A percentile compares a stretch with the other conserved stretches of the same genome.
Evolutionary conservation across 2,329 filamentous ascomycete genomes (phyloP).

Genomic region (Alternaria ventricosa): DNA sequence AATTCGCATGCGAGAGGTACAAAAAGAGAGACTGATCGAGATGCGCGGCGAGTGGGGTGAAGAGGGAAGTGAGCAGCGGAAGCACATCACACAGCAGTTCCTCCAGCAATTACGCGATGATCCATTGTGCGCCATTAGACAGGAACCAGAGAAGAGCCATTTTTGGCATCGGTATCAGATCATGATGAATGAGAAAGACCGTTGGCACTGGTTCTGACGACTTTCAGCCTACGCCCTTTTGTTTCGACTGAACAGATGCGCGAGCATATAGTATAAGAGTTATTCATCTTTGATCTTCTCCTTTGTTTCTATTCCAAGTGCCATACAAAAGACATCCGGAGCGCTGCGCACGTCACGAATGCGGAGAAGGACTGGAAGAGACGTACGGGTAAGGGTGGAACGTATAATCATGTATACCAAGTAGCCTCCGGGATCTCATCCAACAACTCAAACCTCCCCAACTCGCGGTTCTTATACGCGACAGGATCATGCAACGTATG

Average conservation of each 20-base stretch:
- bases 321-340: too few species aligned
- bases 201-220: too few species aligned
- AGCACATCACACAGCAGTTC: background rate
- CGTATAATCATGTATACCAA: conserved; percentile 58
- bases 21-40: background rate
- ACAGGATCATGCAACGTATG: conserved; percentile 72
- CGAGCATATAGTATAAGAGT: too few species aligned
- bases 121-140: background rate
- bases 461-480: conserved; percentile 69
- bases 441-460: conserved; percentile 64
- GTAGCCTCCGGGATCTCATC: conserved; percentile 64
- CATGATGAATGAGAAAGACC: background rate
- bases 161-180: background rate
- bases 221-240: too few species aligned
- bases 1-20: background rate
- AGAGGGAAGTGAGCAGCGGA: background rate
- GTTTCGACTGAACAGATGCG: too few species aligned
- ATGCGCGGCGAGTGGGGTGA: background rate
- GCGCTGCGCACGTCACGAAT: too few species aligned
- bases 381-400: too few species aligned
- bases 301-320: too few species aligned
- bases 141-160: background rate
- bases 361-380: too few species aligned
- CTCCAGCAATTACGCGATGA: background rate
- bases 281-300: too few species aligned